These are phyloP conservation scores for Buddleja alternifolia DNA, from an alignment of 257 asterid genomes.

Conservation along the genomic window DNA sequence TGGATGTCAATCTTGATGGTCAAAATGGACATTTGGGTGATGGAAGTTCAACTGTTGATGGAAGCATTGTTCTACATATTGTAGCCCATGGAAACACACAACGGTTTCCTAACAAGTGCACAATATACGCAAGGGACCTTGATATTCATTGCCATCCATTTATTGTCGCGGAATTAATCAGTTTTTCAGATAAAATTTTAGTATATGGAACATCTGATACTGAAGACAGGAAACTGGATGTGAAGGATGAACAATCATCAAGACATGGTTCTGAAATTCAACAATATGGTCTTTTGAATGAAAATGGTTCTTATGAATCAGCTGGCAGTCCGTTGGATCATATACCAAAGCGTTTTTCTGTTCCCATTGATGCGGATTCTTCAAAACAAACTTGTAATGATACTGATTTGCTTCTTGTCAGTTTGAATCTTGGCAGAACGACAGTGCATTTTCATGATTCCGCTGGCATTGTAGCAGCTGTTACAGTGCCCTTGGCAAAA, in stretches of 20 bases:
- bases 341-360: slow-evolving; percentile 31
- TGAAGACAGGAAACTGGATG: slow-evolving; percentile 36
- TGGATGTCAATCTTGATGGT: slow-evolving; percentile 32
- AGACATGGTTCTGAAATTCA: slow-evolving; percentile 35
- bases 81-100: slow-evolving; percentile 44
- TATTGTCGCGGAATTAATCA: slow-evolving; percentile 61
- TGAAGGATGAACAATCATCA: slow-evolving; percentile 37
- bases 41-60: slow-evolving; percentile 42
- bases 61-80: slow-evolving; percentile 66
- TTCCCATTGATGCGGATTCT: slow-evolving; percentile 35
- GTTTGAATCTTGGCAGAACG: slow-evolving; percentile 49
- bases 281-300: slow-evolving; percentile 39
- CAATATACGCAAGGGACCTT: slow-evolving; percentile 49
- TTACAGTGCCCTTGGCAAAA: slow-evolving; percentile 60
- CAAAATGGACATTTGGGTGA: slow-evolving; percentile 41
- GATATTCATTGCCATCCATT: slow-evolving; percentile 79
- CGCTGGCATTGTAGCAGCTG: slow-evolving; percentile 65
- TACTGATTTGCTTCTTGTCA: slow-evolving; percentile 40
- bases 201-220: slow-evolving; percentile 39
- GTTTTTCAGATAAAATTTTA: slow-evolving; percentile 54
- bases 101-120: slow-evolving; percentile 41
- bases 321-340: slow-evolving; percentile 47
- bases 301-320: slow-evolving; percentile 44
- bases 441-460: slow-evolving; percentile 86
- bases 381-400: slow-evolving; percentile 27